Evolutionary conservation across 2,329 filamentous ascomycete species (phyloP).

Genomic region (Metarhizium anisopliae): DNA sequence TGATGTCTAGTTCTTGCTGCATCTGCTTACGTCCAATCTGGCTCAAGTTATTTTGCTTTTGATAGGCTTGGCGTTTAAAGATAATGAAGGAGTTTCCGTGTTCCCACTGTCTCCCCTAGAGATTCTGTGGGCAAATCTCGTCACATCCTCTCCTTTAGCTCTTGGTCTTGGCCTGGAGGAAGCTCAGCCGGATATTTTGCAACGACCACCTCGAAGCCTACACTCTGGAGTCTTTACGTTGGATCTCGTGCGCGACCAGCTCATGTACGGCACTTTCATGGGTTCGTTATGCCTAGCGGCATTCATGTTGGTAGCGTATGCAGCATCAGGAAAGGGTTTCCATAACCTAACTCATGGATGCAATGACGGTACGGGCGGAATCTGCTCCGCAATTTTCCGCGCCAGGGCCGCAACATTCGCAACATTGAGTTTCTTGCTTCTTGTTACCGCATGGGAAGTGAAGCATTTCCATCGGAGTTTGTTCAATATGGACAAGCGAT

Average conservation of each 20-base stretch:
- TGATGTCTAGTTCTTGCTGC: constrained; percentile 45
- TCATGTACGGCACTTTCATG: constrained; percentile 47
- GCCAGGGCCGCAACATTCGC: constrained; percentile 62
- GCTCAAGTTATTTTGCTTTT: constrained; percentile 61
- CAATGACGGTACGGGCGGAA: constrained; percentile 42
- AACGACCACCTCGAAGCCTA: constrained; percentile 54
- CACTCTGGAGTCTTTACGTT: constrained; percentile 52
- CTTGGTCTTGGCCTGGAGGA: constrained; percentile 65
- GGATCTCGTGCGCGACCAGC: constrained; percentile 58
- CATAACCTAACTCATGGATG: constrained; percentile 45
- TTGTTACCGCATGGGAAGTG: constrained; percentile 66
- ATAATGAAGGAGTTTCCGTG: constrained; percentile 47
- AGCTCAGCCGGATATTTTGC: constrained; percentile 58
- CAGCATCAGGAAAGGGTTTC: constrained; percentile 31
- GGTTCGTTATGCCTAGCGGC: constrained; percentile 51
- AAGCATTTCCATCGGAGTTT: constrained; percentile 62
- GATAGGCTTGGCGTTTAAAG: constrained; percentile 61
- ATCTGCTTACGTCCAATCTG: constrained; percentile 61
- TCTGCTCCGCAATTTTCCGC: constrained; percentile 50
- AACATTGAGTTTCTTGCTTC: constrained; percentile 56
- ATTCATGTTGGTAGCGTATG: constrained; percentile 53
- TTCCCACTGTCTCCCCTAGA: constrained; percentile 65
- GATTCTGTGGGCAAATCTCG: constrained; percentile 69
- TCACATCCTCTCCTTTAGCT: constrained; percentile 63
- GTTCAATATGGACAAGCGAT: constrained; percentile 54